Evolutionary conservation across 2,329 filamentous ascomycete species (phyloP).

Genomic region (Penicillium sumatraense): DNA sequence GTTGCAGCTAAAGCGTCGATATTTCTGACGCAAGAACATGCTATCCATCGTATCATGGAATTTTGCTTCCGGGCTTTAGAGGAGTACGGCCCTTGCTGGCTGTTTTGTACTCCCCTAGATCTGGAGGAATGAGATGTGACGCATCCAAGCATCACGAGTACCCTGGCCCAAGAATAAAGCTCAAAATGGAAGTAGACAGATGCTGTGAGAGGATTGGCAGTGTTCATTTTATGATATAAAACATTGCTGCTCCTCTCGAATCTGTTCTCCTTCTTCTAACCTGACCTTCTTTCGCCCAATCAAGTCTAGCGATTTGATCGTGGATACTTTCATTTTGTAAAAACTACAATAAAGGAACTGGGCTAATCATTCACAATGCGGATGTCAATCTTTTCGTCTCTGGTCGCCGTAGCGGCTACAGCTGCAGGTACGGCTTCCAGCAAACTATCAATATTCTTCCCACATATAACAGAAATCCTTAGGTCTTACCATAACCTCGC

Average conservation of each 20-base stretch:
- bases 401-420: conserved; percentile 35
- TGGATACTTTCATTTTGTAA: conserved; percentile 1
- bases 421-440: conserved; percentile 30
- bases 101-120: conserved; percentile 19
- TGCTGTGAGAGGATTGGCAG: conserved; percentile 1
- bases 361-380: conserved; percentile 31
- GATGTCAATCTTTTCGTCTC: conserved; percentile 25
- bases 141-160: conserved; percentile 18
- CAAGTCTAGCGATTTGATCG: conserved; percentile 1
- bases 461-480: background rate
- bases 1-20: conserved; percentile 8
- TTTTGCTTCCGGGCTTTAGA: background rate
- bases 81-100: conserved; percentile 6
- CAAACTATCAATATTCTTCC: background rate
- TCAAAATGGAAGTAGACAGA: conserved; percentile 3
- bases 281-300: background rate
- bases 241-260: conserved; percentile 5
- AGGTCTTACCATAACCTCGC: conserved; percentile 44
- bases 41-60: background rate
- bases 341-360: background rate
- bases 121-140: conserved; percentile 19
- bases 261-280: conserved; percentile 10
- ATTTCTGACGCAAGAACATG: background rate
- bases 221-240: conserved; percentile 14
- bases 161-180: conserved; percentile 19